Evolutionary conservation across 768 basidiomycete genomes (phyloP).

Genomic region (Daedaleopsis nitida): DNA sequence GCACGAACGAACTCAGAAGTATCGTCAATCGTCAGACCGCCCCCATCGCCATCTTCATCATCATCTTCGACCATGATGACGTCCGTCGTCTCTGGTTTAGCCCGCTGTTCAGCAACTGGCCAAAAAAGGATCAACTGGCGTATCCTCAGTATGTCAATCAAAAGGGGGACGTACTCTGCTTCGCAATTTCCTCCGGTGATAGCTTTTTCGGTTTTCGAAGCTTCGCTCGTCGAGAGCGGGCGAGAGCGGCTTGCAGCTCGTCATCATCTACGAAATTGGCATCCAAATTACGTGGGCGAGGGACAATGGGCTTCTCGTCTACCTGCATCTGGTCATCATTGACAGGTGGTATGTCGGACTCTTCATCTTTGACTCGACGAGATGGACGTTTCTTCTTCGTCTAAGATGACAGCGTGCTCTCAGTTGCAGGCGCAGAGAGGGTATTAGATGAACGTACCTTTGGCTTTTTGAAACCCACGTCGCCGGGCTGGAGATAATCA

Average conservation of each 20-base stretch:
- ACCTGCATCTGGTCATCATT: slow-evolving; percentile 74
- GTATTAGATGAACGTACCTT: slow-evolving; percentile 52
- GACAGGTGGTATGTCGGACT: slow-evolving; percentile 45
- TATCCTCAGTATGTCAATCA: not conserved
- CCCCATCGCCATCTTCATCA: slow-evolving; percentile 46
- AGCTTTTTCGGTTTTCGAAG: slow-evolving; percentile 75
- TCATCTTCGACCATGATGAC: slow-evolving; percentile 49
- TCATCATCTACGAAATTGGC: slow-evolving; percentile 97
- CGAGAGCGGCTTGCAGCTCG: slow-evolving; percentile 91
- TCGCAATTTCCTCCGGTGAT: slow-evolving; percentile 81
- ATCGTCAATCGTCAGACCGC: slow-evolving; percentile 88
- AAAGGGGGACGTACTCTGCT: slow-evolving; percentile 47
- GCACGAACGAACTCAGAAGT: slow-evolving; percentile 95
- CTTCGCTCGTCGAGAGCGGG: slow-evolving; percentile 82
- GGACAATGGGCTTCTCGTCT: slow-evolving; percentile 70
- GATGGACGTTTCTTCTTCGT: slow-evolving; percentile 91
- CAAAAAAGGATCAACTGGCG: slow-evolving; percentile 10
- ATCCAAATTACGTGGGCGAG: slow-evolving; percentile 73
- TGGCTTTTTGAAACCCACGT: slow-evolving; percentile 92
- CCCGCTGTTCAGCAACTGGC: slow-evolving; percentile 68
- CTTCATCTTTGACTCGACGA: slow-evolving; percentile 57
- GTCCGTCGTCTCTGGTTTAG: slow-evolving; percentile 47
- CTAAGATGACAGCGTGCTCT: slow-evolving; percentile 39
- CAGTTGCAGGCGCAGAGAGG: not conserved
- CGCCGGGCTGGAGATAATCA: slow-evolving; percentile 93